A percentile compares a stretch with the other conserved stretches of the same genome.
Conservation (phyloP, 2,329 filamentous ascomycete genomes). For the Daldinia eschscholtzii region DNA sequence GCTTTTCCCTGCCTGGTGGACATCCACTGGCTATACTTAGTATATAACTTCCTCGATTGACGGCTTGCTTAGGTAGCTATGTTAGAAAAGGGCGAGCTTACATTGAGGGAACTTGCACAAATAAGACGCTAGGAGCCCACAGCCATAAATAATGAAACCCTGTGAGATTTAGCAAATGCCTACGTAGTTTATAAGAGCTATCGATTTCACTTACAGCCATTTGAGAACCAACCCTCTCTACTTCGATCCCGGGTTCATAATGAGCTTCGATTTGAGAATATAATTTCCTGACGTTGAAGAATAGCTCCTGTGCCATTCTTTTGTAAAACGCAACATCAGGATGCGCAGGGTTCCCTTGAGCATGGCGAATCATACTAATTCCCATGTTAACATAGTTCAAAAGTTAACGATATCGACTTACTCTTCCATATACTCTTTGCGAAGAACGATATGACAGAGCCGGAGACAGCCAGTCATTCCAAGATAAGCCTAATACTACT, state of each 20-base stretch:
- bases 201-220: slow-evolving; percentile 59
- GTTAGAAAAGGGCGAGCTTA: slow-evolving; percentile 50
- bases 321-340: slow-evolving; percentile 56
- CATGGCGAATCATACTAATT: slow-evolving; percentile 59
- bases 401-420: slow-evolving; percentile 48
- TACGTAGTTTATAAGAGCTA: neutral
- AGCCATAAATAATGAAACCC: slow-evolving; percentile 68
- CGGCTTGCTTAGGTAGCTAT: neutral
- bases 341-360: slow-evolving; percentile 56
- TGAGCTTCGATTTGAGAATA: slow-evolving; percentile 66
- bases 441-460: slow-evolving; percentile 68
- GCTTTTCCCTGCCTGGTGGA: slow-evolving; percentile 48
- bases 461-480: slow-evolving; percentile 67
- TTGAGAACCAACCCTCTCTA: slow-evolving; percentile 65
- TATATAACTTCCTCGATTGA: slow-evolving; percentile 26
- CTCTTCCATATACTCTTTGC: slow-evolving; percentile 67
- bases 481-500: slow-evolving; percentile 62
- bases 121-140: slow-evolving; percentile 65
- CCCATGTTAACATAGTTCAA: slow-evolving; percentile 9
- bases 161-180: slow-evolving; percentile 41
- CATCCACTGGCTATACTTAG: slow-evolving; percentile 43
- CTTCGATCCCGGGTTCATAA: slow-evolving; percentile 60
- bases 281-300: slow-evolving; percentile 61
- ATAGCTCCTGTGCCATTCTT: slow-evolving; percentile 61
- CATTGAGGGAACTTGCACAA: slow-evolving; percentile 64